phyloP scores from a whole-genome alignment of 306 rosid species.

The Quillaja saponaria region DNA sequence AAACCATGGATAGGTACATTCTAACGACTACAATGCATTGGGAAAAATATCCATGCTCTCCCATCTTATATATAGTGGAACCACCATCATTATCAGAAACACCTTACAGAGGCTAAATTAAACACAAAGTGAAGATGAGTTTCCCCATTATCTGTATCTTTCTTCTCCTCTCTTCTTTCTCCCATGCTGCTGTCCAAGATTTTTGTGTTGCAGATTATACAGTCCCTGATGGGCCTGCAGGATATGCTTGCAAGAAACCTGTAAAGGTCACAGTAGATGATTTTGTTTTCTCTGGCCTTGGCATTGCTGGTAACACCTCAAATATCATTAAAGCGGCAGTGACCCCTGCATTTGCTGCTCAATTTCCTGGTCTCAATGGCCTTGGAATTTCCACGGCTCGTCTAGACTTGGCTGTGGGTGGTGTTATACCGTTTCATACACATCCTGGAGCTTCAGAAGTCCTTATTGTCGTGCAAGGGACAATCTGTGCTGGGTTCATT shows the following conservation, averaged over 20 bases:
- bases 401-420: slow-evolving; percentile 71
- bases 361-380: slow-evolving; percentile 71
- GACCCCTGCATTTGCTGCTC: slow-evolving; percentile 60
- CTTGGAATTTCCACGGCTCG: slow-evolving; percentile 62
- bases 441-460: slow-evolving; percentile 73
- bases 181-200: slow-evolving; percentile 65
- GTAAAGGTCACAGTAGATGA: slow-evolving; percentile 50
- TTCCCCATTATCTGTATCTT: slow-evolving; percentile 39
- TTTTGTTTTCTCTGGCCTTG: slow-evolving; percentile 60
- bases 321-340: slow-evolving; percentile 71
- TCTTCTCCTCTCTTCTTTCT: slow-evolving; percentile 34
- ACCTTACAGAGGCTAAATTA: neutral
- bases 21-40: slow-evolving; percentile 6
- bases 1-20: slow-evolving; percentile 26
- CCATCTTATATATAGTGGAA: slow-evolving; percentile 28
- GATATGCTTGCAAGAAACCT: slow-evolving; percentile 67
- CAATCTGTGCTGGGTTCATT: slow-evolving; percentile 65
- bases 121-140: slow-evolving; percentile 33
- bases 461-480: slow-evolving; percentile 47
- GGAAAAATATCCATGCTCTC: slow-evolving; percentile 23
- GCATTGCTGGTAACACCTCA: slow-evolving; percentile 63
- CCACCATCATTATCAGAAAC: slow-evolving; percentile 3
- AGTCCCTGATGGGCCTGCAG: slow-evolving; percentile 58
- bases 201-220: slow-evolving; percentile 74
- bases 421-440: slow-evolving; percentile 78